Conservation (phyloP, 345 rosid genomes). For the Noccaea caerulescens region DNA sequence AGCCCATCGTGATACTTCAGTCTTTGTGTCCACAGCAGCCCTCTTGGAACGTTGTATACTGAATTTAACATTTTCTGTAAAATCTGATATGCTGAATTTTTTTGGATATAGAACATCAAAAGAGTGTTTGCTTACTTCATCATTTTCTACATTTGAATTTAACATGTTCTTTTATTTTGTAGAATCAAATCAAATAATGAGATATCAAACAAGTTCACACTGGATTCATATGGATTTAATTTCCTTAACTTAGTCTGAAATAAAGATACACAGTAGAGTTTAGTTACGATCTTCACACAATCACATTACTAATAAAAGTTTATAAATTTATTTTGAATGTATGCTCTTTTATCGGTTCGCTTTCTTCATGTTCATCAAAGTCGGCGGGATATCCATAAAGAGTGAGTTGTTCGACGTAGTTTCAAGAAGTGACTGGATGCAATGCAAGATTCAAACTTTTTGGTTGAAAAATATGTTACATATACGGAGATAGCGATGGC, state of each 20-base stretch:
- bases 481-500: neutral
- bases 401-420: slow-evolving; percentile 3
- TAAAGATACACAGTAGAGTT: neutral
- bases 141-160: too few relatives aligned
- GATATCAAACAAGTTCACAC: too few relatives aligned
- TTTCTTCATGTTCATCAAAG: neutral
- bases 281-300: neutral
- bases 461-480: neutral
- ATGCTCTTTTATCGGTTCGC: neutral
- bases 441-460: slow-evolving; percentile 4
- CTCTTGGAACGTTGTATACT: too few relatives aligned
- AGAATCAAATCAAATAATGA: too few relatives aligned
- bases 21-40: too few relatives aligned
- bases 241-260: neutral
- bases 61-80: too few relatives aligned
- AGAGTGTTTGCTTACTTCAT: too few relatives aligned
- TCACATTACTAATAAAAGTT: neutral
- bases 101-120: too few relatives aligned
- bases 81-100: too few relatives aligned
- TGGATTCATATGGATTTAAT: too few relatives aligned
- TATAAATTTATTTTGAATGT: neutral
- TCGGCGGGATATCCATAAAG: neutral
- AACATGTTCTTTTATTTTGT: too few relatives aligned
- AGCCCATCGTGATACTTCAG: too few relatives aligned
- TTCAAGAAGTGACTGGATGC: neutral